Evolutionary conservation across 106 monocot species (phyloP).

Genomic region (Alisma plantagoaquatica): DNA sequence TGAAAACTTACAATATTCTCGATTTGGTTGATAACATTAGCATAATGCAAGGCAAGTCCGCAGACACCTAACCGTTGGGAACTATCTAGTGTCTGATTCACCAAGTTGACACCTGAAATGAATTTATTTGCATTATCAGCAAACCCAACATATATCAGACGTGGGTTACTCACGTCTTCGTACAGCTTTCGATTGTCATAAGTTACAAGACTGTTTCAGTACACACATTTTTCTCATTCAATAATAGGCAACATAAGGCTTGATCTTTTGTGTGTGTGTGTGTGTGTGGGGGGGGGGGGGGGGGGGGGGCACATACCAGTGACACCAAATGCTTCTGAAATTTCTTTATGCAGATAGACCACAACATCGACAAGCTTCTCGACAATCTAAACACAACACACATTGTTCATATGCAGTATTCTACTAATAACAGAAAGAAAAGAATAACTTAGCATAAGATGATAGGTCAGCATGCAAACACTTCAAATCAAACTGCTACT

Average conservation of each 20-base stretch:
- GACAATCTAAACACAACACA: slow-evolving; percentile 75
- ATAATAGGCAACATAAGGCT: too few relatives aligned
- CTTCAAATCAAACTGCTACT: not conserved
- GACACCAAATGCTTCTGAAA: slow-evolving; percentile 45
- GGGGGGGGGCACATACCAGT: slow-evolving; percentile 34
- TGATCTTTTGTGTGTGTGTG: too few relatives aligned
- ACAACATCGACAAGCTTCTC: slow-evolving; percentile 71
- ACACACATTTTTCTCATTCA: too few relatives aligned
- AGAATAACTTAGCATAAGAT: too few relatives aligned
- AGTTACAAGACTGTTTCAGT: too few relatives aligned
- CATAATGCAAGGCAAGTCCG: slow-evolving; percentile 88
- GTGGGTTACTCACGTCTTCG: too few relatives aligned
- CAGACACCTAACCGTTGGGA: slow-evolving; percentile 35
- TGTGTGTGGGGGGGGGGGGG: too few relatives aligned
- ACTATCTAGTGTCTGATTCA: not conserved
- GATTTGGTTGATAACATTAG: slow-evolving; percentile 75
- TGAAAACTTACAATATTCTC: slow-evolving; percentile 64
- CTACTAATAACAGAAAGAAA: too few relatives aligned
- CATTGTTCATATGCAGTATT: too few relatives aligned
- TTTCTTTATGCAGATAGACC: slow-evolving; percentile 39
- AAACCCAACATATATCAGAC: too few relatives aligned
- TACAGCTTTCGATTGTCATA: too few relatives aligned
- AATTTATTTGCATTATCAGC: too few relatives aligned
- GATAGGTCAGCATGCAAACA: not conserved
- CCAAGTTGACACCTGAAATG: not conserved